Conservation (phyloP, 164 flowering plant species). For the Liquidambar formosana region DNA sequence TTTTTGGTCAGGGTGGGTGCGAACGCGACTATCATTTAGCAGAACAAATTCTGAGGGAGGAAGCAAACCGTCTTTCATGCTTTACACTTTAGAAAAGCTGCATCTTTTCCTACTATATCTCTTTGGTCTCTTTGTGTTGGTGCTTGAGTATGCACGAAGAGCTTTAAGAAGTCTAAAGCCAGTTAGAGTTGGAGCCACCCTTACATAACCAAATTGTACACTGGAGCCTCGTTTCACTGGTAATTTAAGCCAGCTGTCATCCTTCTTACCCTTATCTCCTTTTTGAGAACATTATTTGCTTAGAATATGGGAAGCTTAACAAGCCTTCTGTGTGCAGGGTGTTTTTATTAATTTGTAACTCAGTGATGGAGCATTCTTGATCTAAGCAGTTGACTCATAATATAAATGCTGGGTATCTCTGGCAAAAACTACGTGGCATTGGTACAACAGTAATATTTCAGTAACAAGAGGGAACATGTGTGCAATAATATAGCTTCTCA, state of each 20-base stretch:
- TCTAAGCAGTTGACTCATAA: not conserved
- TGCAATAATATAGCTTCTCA: too few species aligned
- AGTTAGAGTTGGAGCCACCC: slow-evolving; percentile 36
- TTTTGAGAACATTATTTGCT: not conserved
- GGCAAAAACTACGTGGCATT: not conserved
- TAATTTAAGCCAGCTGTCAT: not conserved
- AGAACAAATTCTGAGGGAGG: slow-evolving; percentile 22
- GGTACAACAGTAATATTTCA: not conserved
- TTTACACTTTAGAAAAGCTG: slow-evolving; percentile 26
- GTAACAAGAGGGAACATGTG: not conserved
- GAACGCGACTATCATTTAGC: slow-evolving; percentile 12
- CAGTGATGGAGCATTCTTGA: not conserved
- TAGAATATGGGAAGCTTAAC: not conserved
- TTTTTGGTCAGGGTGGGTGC: slow-evolving; percentile 24
- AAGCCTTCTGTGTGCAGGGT: not conserved
- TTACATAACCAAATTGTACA: slow-evolving; percentile 6
- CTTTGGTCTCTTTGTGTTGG: slow-evolving; percentile 38
- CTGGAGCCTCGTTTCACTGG: not conserved
- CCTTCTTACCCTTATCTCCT: not conserved
- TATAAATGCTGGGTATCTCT: not conserved
- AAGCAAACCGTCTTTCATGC: slow-evolving; percentile 15
- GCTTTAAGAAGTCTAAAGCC: slow-evolving; percentile 37
- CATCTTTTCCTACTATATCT: slow-evolving; percentile 33
- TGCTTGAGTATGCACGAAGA: slow-evolving; percentile 32
- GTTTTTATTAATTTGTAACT: not conserved